Base-by-base conservation (phyloP, 2,329 filamentous ascomycete genomes). In the Verticillium albo-atrum region DNA sequence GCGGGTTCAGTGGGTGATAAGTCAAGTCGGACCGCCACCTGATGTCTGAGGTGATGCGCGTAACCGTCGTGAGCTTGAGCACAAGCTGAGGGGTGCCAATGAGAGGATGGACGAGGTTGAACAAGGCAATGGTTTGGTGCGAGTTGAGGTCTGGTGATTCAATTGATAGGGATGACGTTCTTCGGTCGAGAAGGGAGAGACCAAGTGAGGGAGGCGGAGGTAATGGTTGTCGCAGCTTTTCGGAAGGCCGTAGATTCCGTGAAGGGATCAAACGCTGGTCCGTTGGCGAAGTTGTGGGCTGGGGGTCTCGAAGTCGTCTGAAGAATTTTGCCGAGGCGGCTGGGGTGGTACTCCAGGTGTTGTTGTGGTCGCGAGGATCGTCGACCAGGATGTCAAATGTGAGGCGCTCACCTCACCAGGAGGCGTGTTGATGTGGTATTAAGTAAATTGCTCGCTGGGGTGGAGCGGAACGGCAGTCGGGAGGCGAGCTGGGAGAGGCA, bases 21-120 rank as follows among this genome's bases (percentile, higher is more conserved):
- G 47, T 52, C 17, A 58, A 53, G 42, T 59, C 54, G 51, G 53
- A 37, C 60, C 23, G 54, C 61, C 42, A 55, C 57, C 42, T 62
- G 28, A 42, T 57, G 57, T 63, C 61, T 53, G 61, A 61, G 60
- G 51, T 59, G 32, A 55, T 57, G 59, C 57, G 25, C 42, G 42
- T 50, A 12, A 10, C 42, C 42, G 42, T 20, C 20, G 20, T 25
- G n/a, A 4, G 42, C 7, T 50, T 14, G 42, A 12, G 42, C 42
- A 50, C n/a, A 50, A 50, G 42, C 42, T 23, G 20, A 23, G 20
- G 4, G 6, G 10, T 2, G 9, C 42, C 42, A 42, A 50, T 26
- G 17, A 30, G 42, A 9, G 9, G 37, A 9, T 4, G 34, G 27
- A 7, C n/a, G 28, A 34, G 6, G 52, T 54, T 25, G 27, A 34